Evolutionary conservation across 352 stramenopile genomes (phyloP), one percentile per base, ranked within the genome.

Genomic region (Globisporangium iwayamae): DNA sequence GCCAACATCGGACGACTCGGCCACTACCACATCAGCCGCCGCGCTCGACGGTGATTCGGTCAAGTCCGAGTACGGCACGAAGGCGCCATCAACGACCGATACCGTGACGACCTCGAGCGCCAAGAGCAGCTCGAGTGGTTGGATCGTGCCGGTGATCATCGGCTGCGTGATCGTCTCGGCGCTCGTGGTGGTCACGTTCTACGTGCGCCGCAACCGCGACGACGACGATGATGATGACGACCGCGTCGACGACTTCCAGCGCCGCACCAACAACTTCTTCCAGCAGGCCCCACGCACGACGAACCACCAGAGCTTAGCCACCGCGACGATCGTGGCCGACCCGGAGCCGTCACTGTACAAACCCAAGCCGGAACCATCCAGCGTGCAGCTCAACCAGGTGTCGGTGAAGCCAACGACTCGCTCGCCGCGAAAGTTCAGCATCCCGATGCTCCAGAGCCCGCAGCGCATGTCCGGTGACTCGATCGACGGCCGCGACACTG

Each of bases 241-340:
- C 50, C 75, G 81, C 32, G 67, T 87, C 41, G 51, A 78, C 63
- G 56, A 69, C 50, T 69, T 69, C 53, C 78, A 80, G 36, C 79
- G 77, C n/a, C 77, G 71, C 58, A 88, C 75, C 52, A 79, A 90
- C 59, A 68, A 78, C 18, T 90, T 88, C 53, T 81, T 87, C 38
- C 76, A 87, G 59, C 73, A 77, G 30, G 16, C 7, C 43, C 81
- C 81, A 22, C 76, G 78, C 34, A 85, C 75, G 16, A 88, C 82
- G 60, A 78, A 76, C 4, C 73, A 84, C 73, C 79, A 84, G 25
- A 32, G 56, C 25, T 45, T 57, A 39, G 34, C 36, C 4, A 36
- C 60, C 2, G 22, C 22, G 48, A 28, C 48, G 46, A 38, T 56
- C 18, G 47, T 25, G 9, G 59, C n/a, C 3, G 62, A 68, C 45